Evolutionary conservation across 495 filamentous ascomycete species (phyloP), one percentile per base, ranked within the genome.

Genomic region (Penicillium angulare): DNA sequence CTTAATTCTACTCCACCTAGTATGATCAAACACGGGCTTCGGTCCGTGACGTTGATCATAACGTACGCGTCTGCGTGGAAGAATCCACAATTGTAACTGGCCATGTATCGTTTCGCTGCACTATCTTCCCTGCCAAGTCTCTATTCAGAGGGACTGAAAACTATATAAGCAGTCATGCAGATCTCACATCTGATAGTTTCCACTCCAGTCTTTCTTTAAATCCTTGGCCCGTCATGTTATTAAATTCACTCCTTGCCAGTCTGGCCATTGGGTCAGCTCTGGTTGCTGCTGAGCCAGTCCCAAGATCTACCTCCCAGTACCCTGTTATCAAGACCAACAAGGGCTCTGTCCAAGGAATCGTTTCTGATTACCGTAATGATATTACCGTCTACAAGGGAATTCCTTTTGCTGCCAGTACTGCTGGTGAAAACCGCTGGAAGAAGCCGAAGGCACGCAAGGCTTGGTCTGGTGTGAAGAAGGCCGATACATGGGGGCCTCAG

Each of bases 321-420:
- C 38, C 38, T 24, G 38, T 41, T 8, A 41, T 41, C 38, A 41
- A 41, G 38, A 41, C 38, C 38, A 41, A 41, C 41, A 43, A 55
- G 4, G 63, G 63, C 1, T 63, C 60, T 38, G 22, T 24, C 10
- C 43, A 63, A 31, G 42, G 42, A 31, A 32, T 32, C 12, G 42
- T 26, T 1, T 44, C 42, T 18, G 42, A 44, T 17, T 49, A n/a
- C 34, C 24, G 26, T 13, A 59, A 61, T 34, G 42, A 62, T 21
- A 55, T 56, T 39, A 55, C 55, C 10, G 64, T 64, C 17, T 67
- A 50, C 43, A 20, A 13, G 48, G 47, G 21, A 38, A 56, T 21
- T 56, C 21, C 9, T 17, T 0, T 10, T 51, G 9, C 13, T 51
- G 43, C 26, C 26, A 5, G 5, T 29, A 29, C 26, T 10, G 5